A percentile compares a stretch with the other conserved stretches of the same genome.
Conservation (phyloP, 345 rosid species). For the thale cress (Arabidopsis thaliana) region DNA sequence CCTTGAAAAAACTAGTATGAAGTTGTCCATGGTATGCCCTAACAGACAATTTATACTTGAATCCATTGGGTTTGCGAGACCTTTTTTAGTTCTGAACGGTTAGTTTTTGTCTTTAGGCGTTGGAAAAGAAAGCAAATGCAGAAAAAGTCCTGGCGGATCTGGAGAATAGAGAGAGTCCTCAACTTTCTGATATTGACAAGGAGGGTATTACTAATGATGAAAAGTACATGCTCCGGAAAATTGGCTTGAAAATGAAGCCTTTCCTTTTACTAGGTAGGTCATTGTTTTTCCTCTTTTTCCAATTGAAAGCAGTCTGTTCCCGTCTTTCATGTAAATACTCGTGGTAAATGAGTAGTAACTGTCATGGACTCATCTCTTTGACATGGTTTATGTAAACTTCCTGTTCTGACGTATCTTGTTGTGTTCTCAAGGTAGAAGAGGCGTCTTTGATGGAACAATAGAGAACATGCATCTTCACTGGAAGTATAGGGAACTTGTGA, state of each 20-base stretch:
- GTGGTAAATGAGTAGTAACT: conserved; percentile 9
- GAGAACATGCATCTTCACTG: conserved; percentile 99
- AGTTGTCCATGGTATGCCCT: conserved; percentile 73
- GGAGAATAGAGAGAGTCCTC: conserved; percentile 54
- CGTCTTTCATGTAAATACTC: conserved; percentile 6
- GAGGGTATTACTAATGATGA: conserved; percentile 90
- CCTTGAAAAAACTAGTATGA: conserved; percentile 59
- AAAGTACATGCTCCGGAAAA: conserved; percentile 87
- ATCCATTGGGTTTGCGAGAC: conserved; percentile 22
- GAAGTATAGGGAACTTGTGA: conserved; percentile 98
- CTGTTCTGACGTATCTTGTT: conserved; percentile 32
- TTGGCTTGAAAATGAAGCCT: conserved; percentile 94
- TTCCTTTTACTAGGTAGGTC: conserved; percentile 84
- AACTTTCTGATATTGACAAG: conserved; percentile 65
- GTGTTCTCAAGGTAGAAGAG: conserved; percentile 75
- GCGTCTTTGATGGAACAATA: conserved; percentile 86
- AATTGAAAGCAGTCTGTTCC: conserved; percentile 17
- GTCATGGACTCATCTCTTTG: conserved; percentile 28
- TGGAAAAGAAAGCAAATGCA: conserved; percentile 84
- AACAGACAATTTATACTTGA: conserved; percentile 30
- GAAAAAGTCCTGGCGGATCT: conserved; percentile 73
- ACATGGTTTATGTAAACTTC: conserved; percentile 2
- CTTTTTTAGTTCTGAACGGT: conserved; percentile 27
- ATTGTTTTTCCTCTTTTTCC: conserved; percentile 19
- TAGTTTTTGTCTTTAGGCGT: conserved; percentile 54